Evolutionary conservation across 1,284 basidiomycete species (phyloP).

Genomic region (Lignosus rhinocerotis): DNA sequence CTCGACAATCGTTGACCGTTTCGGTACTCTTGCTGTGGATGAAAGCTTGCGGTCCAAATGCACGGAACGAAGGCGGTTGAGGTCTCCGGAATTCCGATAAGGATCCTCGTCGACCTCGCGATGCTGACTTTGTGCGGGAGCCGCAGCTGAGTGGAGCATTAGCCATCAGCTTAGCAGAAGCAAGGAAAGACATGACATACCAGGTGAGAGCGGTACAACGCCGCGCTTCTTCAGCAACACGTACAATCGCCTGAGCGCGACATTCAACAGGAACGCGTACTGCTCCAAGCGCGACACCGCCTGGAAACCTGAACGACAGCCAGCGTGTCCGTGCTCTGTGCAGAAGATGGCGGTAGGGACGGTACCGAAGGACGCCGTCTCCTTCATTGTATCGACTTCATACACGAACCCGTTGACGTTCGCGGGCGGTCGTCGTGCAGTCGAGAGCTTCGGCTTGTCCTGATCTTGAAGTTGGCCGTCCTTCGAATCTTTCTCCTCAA

Average conservation of each 20-base stretch:
- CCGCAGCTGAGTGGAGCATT: slow-evolving; percentile 33
- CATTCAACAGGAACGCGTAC: slow-evolving; percentile 96
- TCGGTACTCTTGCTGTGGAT: slow-evolving; percentile 88
- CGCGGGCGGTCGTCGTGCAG: slow-evolving; percentile 71
- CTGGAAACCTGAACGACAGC: slow-evolving; percentile 80
- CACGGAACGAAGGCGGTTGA: slow-evolving; percentile 92
- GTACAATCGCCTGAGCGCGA: slow-evolving; percentile 91
- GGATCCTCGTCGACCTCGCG: slow-evolving; percentile 57
- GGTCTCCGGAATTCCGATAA: slow-evolving; percentile 86
- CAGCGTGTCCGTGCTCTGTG: slow-evolving; percentile 69
- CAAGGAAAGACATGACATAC: slow-evolving; percentile 42
- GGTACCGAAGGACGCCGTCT: slow-evolving; percentile 67
- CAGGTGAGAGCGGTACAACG: slow-evolving; percentile 78
- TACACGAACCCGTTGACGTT: slow-evolving; percentile 78
- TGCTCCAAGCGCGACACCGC: slow-evolving; percentile 94
- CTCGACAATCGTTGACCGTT: slow-evolving; percentile 94
- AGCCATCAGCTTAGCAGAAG: background rate
- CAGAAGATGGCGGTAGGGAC: slow-evolving; percentile 76
- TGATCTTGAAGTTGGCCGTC: slow-evolving; percentile 29
- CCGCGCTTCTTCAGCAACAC: slow-evolving; percentile 90
- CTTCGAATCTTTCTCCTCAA: slow-evolving; percentile 22
- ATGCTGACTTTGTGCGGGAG: slow-evolving; percentile 35
- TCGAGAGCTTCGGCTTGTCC: slow-evolving; percentile 57
- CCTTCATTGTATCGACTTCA: slow-evolving; percentile 64
- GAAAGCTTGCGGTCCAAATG: slow-evolving; percentile 95